Conservation (phyloP, 2,329 filamentous ascomycete species). For the Colletotrichum karsti region DNA sequence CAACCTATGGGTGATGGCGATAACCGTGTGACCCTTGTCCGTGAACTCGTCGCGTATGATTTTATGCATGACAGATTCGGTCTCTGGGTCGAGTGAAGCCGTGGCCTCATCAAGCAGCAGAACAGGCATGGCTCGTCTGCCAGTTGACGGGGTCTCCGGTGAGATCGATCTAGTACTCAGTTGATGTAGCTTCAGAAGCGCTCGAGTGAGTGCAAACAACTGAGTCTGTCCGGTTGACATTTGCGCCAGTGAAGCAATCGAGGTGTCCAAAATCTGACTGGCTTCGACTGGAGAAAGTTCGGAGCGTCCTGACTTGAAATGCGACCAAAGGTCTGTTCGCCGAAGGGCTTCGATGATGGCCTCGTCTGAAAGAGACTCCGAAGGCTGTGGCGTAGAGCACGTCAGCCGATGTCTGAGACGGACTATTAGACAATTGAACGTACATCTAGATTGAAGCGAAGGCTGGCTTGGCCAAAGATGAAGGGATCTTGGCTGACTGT, state of each 20-base stretch:
- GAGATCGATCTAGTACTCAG: not conserved
- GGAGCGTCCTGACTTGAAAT: not conserved
- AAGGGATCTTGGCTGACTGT: slow-evolving; percentile 2
- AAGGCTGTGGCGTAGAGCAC: not conserved
- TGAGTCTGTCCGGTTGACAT: slow-evolving; percentile 14
- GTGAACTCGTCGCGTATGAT: not conserved
- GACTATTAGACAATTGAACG: no score
- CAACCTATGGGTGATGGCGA: not conserved
- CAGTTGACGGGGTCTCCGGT: not conserved
- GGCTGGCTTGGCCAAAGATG: not conserved
- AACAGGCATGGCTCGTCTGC: not conserved
- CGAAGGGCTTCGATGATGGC: not conserved
- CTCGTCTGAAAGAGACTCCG: not conserved
- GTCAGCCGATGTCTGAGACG: not conserved
- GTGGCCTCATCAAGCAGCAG: slow-evolving; percentile 4
- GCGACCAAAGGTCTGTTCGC: not conserved
- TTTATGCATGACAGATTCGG: not conserved
- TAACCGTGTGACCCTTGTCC: not conserved
- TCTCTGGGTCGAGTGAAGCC: not conserved
- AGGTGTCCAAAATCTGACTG: not conserved
- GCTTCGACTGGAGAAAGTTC: not conserved
- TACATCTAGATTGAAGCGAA: slow-evolving; percentile 20
- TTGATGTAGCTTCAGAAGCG: not conserved
- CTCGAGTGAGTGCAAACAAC: not conserved
- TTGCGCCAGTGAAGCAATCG: not conserved